phyloP scores from a whole-genome alignment of 2,329 filamentous ascomycete genomes.

The Colletotrichum sp. region DNA sequence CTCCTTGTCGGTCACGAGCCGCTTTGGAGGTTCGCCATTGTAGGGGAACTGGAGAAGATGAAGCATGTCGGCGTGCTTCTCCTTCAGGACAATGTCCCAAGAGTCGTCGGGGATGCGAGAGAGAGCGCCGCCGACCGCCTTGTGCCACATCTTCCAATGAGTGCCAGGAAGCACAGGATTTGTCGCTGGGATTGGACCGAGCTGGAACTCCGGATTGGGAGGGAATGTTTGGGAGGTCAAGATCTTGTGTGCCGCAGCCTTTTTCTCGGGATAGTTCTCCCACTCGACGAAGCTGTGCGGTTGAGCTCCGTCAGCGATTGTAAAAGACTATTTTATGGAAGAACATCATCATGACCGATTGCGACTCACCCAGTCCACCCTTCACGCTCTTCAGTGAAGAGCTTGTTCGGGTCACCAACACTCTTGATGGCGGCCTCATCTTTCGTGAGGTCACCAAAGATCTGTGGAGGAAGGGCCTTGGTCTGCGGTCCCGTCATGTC shows the following conservation, averaged over 20 bases:
- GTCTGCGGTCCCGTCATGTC: constrained; percentile 47
- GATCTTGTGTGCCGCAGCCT: constrained; percentile 61
- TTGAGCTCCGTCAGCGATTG: neutral
- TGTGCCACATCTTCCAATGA: constrained; percentile 64
- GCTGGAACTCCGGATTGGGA: constrained; percentile 58
- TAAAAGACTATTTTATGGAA: neutral
- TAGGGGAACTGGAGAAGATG: constrained; percentile 69
- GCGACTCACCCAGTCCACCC: constrained; percentile 36
- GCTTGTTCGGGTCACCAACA: constrained; percentile 38
- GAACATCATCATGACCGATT: neutral
- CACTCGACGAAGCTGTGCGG: constrained; percentile 65
- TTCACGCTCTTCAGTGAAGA: constrained; percentile 31
- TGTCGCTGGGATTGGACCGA: constrained; percentile 57
- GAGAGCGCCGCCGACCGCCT: constrained; percentile 47
- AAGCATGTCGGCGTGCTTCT: constrained; percentile 66
- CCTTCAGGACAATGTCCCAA: constrained; percentile 59
- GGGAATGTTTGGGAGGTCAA: constrained; percentile 29
- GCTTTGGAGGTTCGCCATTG: constrained; percentile 66
- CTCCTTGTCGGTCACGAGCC: constrained; percentile 56
- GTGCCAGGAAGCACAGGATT: constrained; percentile 63
- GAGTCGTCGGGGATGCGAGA: constrained; percentile 58
- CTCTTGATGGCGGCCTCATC: constrained; percentile 44
- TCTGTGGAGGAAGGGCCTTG: constrained; percentile 29
- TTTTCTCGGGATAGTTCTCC: constrained; percentile 74
- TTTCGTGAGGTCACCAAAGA: constrained; percentile 35